Conservation (phyloP, 176 grass and related monocot genomes). For the Musa schizocarpa region DNA sequence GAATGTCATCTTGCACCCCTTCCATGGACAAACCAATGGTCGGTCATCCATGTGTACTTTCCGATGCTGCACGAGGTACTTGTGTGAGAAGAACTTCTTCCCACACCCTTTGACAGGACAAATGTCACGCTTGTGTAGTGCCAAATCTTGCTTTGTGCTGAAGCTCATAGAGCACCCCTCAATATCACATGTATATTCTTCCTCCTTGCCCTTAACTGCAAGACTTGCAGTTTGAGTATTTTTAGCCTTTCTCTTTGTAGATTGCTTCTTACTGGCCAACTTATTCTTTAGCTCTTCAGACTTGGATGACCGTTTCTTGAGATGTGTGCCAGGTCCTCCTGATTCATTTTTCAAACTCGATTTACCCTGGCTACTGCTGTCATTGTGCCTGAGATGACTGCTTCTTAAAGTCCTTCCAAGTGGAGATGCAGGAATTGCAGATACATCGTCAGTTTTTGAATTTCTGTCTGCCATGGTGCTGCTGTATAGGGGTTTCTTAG, state of each 20-base stretch:
- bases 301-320: slow-evolving; percentile 24
- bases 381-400: not conserved
- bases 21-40: slow-evolving; percentile 64
- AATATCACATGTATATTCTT: slow-evolving; percentile 60
- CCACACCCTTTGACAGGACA: slow-evolving; percentile 86
- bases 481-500: slow-evolving; percentile 30
- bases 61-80: slow-evolving; percentile 87
- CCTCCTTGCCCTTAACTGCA: slow-evolving; percentile 27
- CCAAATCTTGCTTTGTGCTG: slow-evolving; percentile 58
- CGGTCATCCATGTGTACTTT: slow-evolving; percentile 97
- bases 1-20: slow-evolving; percentile 85
- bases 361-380: slow-evolving; percentile 14
- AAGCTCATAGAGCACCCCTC: slow-evolving; percentile 96
- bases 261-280: slow-evolving; percentile 26
- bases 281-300: slow-evolving; percentile 36
- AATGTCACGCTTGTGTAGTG: slow-evolving; percentile 79
- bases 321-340: slow-evolving; percentile 19
- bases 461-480: slow-evolving; percentile 13
- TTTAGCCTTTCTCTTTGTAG: slow-evolving; percentile 38
- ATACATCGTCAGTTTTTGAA: slow-evolving; percentile 9
- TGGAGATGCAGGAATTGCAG: slow-evolving; percentile 1
- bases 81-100: slow-evolving; percentile 97
- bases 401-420: slow-evolving; percentile 4
- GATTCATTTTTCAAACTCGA: slow-evolving; percentile 28
- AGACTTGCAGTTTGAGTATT: slow-evolving; percentile 31